Evolutionary conservation across 305 asterid species (phyloP), one percentile per base, ranked within the genome.

Genomic region (Fraxinus dipetala): DNA sequence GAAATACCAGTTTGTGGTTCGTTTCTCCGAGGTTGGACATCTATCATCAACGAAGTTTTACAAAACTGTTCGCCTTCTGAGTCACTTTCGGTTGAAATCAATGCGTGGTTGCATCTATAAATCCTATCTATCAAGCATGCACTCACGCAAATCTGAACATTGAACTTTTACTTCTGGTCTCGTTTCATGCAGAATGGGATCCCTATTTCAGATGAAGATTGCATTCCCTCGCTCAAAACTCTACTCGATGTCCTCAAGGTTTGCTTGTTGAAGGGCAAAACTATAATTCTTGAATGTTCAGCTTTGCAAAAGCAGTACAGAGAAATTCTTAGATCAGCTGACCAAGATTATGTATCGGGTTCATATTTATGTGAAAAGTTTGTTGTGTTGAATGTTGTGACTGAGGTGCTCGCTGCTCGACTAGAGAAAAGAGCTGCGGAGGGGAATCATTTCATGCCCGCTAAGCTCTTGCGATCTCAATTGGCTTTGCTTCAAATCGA

Each of bases 401-500:
- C 87, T 4, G 93, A 90, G 82, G 88, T 94, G 76, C 91, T 96
- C 36, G 88, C 86, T 1, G 91, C 88, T 61, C 92, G 97, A 70
- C 83, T 96, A 78, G 91, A 87, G 82, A 90, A 83, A 78, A 77
- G 90, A 77, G 90, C 87, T 51, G 91, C 90, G 6, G 86, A 86
- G 76, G 98, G 95, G 83, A 87, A 89, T 18, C 97, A 95, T 88
- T 96, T 93, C 93, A 93, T 95, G 99, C 97, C 97, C 4, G 85
- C 93, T 40, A 87, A 81, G 38, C 93, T 96, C 51, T 87, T 96
- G 91, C 91, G 89, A 78, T 93, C 96, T 24, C 99, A 96, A 82
- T 85, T 96, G 36, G 94, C 92, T 79, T 90, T 86, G 85, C 96
- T 96, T 38, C 91, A 92, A 84, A 83, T 94, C 14, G 97, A 94